phyloP scores from a whole-genome alignment of 768 basidiomycete species.

The Boletus coccyginus region DNA sequence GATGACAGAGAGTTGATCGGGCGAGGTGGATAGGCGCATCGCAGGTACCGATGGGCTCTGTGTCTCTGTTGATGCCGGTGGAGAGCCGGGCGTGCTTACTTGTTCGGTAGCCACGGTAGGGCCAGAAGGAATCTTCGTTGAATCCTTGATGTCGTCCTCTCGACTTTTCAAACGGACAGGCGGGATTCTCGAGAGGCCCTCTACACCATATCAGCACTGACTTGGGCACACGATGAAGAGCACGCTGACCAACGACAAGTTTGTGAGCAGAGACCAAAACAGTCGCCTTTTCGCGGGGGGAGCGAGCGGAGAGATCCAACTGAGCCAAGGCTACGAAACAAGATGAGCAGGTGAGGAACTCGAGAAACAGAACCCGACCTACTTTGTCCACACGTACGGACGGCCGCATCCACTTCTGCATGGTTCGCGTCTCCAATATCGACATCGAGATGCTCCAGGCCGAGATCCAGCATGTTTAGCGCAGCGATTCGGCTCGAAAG shows the following conservation, averaged over 20 bases:
- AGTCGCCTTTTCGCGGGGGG: slow-evolving; percentile 76
- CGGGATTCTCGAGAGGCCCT: slow-evolving; percentile 72
- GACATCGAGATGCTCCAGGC: slow-evolving; percentile 86
- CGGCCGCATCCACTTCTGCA: slow-evolving; percentile 56
- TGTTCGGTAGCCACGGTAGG: not conserved
- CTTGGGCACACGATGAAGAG: not conserved
- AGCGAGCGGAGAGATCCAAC: slow-evolving; percentile 46
- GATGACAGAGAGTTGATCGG: not conserved
- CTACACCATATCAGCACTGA: slow-evolving; percentile 35
- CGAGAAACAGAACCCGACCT: slow-evolving; percentile 24
- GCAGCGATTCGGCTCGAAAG: slow-evolving; percentile 88
- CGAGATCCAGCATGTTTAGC: slow-evolving; percentile 86
- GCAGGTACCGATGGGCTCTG: slow-evolving; percentile 8
- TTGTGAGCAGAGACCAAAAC: slow-evolving; percentile 84
- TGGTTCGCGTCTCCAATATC: slow-evolving; percentile 56
- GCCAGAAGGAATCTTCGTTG: not conserved
- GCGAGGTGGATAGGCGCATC: slow-evolving; percentile 1
- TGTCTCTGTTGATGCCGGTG: not conserved
- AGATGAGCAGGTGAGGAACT: slow-evolving; percentile 28
- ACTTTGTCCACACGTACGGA: slow-evolving; percentile 79
- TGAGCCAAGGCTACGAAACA: slow-evolving; percentile 46
- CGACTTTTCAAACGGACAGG: slow-evolving; percentile 73
- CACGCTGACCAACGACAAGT: slow-evolving; percentile 66
- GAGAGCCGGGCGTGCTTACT: not conserved
- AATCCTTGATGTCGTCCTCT: slow-evolving; percentile 22